Evolutionary conservation across 331 rosid genomes (phyloP).

Genomic region (Erythrophleum ivorense): DNA sequence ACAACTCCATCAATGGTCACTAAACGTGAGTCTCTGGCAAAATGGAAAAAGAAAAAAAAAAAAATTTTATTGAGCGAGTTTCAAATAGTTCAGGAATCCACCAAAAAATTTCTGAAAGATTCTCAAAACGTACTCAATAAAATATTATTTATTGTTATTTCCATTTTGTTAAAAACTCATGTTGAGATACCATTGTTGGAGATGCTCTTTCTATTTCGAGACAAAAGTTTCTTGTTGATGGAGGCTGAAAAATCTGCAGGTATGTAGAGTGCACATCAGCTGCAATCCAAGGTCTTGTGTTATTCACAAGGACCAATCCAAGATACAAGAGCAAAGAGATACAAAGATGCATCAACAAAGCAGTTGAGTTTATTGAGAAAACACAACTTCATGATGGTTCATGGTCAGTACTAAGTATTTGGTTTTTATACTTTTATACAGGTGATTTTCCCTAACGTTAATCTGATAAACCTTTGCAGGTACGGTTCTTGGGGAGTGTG

Average conservation of each 20-base stretch:
- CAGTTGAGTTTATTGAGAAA: constrained; percentile 53
- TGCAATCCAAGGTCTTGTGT: constrained; percentile 59
- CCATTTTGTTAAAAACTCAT: too few relatives aligned
- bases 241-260: too few relatives aligned
- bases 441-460: background rate
- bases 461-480: constrained; percentile 38
- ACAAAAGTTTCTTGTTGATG: too few relatives aligned
- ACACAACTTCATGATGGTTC: constrained; percentile 67
- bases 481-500: constrained; percentile 88
- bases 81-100: too few relatives aligned
- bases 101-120: too few relatives aligned
- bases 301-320: constrained; percentile 51
- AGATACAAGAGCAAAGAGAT: constrained; percentile 55
- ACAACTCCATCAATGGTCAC: too few relatives aligned
- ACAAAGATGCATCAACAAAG: constrained; percentile 55
- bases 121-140: too few relatives aligned
- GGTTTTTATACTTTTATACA: background rate
- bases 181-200: background rate
- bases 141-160: too few relatives aligned
- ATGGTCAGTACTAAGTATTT: constrained; percentile 48
- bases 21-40: too few relatives aligned
- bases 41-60: too few relatives aligned
- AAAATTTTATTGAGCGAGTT: too few relatives aligned
- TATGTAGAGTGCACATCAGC: constrained; percentile 78
- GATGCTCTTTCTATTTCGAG: too few relatives aligned